Evolutionary conservation across 768 basidiomycete species (phyloP), one percentile per base, ranked within the genome.

Genomic region (Hygrocybe punicea): DNA sequence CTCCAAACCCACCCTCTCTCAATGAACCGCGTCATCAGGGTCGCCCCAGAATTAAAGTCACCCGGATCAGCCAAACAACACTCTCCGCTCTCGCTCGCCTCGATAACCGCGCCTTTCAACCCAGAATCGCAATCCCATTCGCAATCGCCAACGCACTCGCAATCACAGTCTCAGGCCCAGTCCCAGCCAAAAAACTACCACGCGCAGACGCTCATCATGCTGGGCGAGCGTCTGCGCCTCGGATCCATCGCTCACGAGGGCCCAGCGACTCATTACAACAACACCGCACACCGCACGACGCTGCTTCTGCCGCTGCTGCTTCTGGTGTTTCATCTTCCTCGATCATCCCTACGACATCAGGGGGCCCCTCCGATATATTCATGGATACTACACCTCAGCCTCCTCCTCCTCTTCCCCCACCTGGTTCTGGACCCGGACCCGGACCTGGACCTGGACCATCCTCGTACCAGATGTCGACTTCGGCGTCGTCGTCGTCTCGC

Each of bases 201-300:
- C 82, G 86, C 86, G 86, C 86, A 87, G 86, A 85, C 81, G 86
- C 79, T 78, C 78, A 29, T 29, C 29, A 80, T 64, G 66, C 85
- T 81, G 86, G 85, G 86, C 84, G 83, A 74, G 81, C 81, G 85
- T 85, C 86, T 87, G 86, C 86, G 86, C 84, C 80, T 62, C 76
- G 72, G 67, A 67, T 66, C 60, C 65, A 67, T 52, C 60, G 65
- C 62, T 64, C 70, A 49, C 65, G 72, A 73, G 72, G 76, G 62
- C 76, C 71, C 68, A 80, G 76, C 70, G 76, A 65, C 63, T 69
- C 64, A 42, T 65, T 63, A 58, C 62, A 63, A 51, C 67, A 67
- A 39, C 69, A 70, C 40, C 45, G 59, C 48, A 23, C 29, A 19
- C 34, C 60, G 33, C 44, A 56, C n/a, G 56, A 53, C 36, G 45